phyloP scores from a whole-genome alignment of 1,284 basidiomycete species.

The Cryptococcus sp. region DNA sequence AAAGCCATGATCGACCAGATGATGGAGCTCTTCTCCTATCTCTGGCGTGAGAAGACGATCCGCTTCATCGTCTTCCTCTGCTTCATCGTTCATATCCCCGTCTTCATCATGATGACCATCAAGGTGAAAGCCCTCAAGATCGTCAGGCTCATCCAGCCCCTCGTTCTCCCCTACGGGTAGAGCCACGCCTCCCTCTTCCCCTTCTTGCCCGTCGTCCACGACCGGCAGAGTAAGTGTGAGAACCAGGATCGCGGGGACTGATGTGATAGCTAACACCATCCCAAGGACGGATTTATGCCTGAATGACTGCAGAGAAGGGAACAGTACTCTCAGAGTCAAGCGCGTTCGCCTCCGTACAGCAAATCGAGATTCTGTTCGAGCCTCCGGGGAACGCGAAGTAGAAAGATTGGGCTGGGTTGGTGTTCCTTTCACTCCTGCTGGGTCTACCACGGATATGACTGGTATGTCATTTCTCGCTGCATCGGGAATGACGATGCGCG shows the following conservation, averaged over 20 bases:
- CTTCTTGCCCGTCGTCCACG: conserved; percentile 58
- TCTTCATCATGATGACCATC: conserved; percentile 46
- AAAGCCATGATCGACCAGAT: conserved; percentile 37
- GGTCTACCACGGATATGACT: conserved; percentile 37
- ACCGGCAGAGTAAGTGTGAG: conserved; percentile 91
- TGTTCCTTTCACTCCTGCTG: conserved; percentile 22
- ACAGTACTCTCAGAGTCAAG: conserved; percentile 57
- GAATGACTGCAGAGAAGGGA: conserved; percentile 83
- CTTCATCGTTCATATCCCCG: conserved; percentile 49
- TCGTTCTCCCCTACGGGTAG: conserved; percentile 42
- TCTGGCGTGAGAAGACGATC: conserved; percentile 25
- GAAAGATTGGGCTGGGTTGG: not conserved
- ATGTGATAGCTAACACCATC: conserved; percentile 73
- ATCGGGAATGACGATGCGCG: conserved; percentile 20
- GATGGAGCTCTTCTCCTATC: conserved; percentile 45
- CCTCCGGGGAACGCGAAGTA: not conserved
- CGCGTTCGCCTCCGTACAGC: conserved; percentile 23
- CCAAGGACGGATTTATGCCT: conserved; percentile 69
- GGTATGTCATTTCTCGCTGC: conserved; percentile 14
- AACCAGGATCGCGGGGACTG: conserved; percentile 79
- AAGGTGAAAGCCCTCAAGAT: conserved; percentile 40
- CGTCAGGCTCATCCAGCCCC: conserved; percentile 42
- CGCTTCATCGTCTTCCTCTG: conserved; percentile 24
- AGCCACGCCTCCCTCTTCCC: conserved; percentile 37
- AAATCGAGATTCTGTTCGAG: conserved; percentile 25